Evolutionary conservation across 495 filamentous ascomycete species (phyloP).

Genomic region (Aspergillus bertholletiae): DNA sequence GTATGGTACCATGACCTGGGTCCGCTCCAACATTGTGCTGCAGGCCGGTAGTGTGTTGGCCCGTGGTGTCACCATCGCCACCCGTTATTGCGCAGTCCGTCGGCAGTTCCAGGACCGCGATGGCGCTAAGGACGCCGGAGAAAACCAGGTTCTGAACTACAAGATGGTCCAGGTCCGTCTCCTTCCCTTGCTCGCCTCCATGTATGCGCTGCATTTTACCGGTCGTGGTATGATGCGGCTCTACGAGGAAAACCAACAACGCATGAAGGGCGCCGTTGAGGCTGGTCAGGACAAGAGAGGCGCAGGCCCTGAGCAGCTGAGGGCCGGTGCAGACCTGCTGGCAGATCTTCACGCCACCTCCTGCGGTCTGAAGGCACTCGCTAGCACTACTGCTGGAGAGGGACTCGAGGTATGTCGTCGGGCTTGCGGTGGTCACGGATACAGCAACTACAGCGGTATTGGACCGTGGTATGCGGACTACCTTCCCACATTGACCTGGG

Average conservation of each 20-base stretch:
- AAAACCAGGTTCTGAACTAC: constrained; percentile 71
- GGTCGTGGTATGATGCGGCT: constrained; percentile 64
- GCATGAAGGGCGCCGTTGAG: constrained; percentile 47
- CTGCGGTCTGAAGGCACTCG: constrained; percentile 68
- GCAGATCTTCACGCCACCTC: constrained; percentile 73
- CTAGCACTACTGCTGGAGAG: constrained; percentile 62
- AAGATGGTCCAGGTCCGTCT: constrained; percentile 73
- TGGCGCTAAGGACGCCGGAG: constrained; percentile 49
- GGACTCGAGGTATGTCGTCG: constrained; percentile 68
- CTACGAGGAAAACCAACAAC: constrained; percentile 62
- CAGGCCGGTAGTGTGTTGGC: constrained; percentile 65
- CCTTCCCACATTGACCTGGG: constrained; percentile 62
- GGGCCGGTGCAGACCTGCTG: constrained; percentile 60
- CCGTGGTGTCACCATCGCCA: constrained; percentile 71
- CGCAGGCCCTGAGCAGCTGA: constrained; percentile 62
- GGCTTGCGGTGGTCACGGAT: constrained; percentile 74
- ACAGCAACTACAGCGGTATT: constrained; percentile 65
- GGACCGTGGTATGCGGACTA: constrained; percentile 66
- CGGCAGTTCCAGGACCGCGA: constrained; percentile 71
- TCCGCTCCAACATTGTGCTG: constrained; percentile 68
- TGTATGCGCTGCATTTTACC: constrained; percentile 72
- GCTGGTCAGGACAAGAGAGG: constrained; percentile 45
- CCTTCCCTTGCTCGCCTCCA: constrained; percentile 65
- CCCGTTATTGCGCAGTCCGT: constrained; percentile 63
- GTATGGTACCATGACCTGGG: constrained; percentile 71